Evolutionary conservation across 371 early-diverging fungal species (phyloP).

Genomic region (Apophysomyces ossiformis): DNA sequence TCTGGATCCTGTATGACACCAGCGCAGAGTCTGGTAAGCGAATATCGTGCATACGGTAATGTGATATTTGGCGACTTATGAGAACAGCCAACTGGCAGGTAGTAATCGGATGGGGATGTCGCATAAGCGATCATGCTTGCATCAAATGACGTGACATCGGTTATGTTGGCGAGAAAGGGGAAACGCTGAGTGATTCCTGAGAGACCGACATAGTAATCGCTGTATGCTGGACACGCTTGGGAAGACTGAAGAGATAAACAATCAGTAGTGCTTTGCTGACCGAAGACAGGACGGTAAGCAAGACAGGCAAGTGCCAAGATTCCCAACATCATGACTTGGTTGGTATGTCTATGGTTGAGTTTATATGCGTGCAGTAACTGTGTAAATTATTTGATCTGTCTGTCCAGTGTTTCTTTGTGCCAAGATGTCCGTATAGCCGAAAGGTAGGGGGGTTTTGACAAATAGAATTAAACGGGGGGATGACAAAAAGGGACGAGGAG

Average conservation of each 20-base stretch:
- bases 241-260: constrained; percentile 36
- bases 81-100: constrained; percentile 37
- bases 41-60: constrained; percentile 41
- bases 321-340: not conserved
- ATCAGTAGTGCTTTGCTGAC: not conserved
- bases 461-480: constrained; percentile 9
- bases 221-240: constrained; percentile 35
- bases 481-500: constrained; percentile 5
- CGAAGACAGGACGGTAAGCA: not conserved
- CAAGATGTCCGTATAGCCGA: no score
- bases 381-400: not conserved
- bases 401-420: not conserved
- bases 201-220: constrained; percentile 38
- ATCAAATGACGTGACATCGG: constrained; percentile 41
- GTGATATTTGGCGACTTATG: constrained; percentile 18
- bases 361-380: not conserved
- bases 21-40: constrained; percentile 37
- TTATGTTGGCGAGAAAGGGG: constrained; percentile 34
- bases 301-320: constrained; percentile 2
- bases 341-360: not conserved
- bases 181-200: constrained; percentile 22
- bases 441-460: not conserved
- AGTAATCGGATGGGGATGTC: constrained; percentile 30
- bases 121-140: constrained; percentile 22
- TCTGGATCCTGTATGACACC: constrained; percentile 31